Evolutionary conservation across 148 eudicot genomes (phyloP).

Genomic region (Rhododendron simsii): DNA sequence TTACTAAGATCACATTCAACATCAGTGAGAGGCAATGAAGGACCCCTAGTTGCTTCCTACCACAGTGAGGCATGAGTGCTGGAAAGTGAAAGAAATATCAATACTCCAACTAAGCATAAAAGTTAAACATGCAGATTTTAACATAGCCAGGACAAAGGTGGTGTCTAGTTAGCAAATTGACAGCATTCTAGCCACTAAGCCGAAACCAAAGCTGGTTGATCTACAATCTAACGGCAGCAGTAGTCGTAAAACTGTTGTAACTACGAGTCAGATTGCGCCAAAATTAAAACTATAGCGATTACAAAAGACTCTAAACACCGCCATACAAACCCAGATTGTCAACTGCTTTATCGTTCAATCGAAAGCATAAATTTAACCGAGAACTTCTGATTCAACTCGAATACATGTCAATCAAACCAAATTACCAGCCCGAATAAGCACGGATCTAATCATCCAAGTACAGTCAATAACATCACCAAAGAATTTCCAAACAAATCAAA

Average conservation of each 20-base stretch:
- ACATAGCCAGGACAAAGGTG: neutral
- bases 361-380: neutral
- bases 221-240: neutral
- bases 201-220: neutral
- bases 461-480: neutral
- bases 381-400: neutral
- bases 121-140: neutral
- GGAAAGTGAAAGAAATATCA: neutral
- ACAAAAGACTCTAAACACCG: neutral
- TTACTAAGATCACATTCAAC: neutral
- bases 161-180: neutral
- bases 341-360: neutral
- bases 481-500: neutral
- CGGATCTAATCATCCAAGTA: neutral
- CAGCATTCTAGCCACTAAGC: neutral
- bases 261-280: too few relatives aligned
- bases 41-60: neutral
- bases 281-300: neutral
- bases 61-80: neutral
- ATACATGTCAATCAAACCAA: neutral
- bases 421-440: neutral
- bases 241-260: neutral
- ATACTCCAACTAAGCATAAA: neutral
- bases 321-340: neutral
- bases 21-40: neutral